A percentile compares a stretch with the other conserved stretches of the same genome.
These are phyloP conservation scores for Alternaria alternata DNA, from an alignment of 2,329 filamentous ascomycete species.

Conservation along the genomic window DNA sequence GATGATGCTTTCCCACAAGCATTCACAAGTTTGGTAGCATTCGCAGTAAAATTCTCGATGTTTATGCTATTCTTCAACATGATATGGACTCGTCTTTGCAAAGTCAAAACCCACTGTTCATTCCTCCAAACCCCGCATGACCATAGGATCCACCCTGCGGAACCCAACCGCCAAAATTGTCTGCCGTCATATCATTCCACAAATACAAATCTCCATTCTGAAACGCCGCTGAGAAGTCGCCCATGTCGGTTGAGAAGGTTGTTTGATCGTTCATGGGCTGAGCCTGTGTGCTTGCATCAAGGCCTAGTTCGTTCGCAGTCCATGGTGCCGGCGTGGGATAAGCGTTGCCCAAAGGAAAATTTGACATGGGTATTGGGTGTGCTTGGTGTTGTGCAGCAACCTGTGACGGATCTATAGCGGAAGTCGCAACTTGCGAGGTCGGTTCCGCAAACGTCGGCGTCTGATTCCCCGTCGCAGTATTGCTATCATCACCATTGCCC, in stretches of 20 bases:
- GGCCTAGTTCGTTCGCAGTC: constrained; percentile 9
- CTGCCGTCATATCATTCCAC: constrained; percentile 46
- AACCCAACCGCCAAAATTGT: constrained; percentile 45
- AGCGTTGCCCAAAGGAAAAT: constrained; percentile 20
- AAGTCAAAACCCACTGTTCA: constrained; percentile 29
- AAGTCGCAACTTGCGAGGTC: neutral
- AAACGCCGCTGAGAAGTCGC: constrained; percentile 45
- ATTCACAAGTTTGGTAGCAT: neutral
- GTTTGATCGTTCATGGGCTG: constrained; percentile 21
- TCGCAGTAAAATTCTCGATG: neutral
- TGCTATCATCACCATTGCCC: neutral
- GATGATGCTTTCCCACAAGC: neutral
- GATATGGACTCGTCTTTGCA: neutral
- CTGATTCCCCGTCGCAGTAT: constrained; percentile 8
- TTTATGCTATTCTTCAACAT: neutral
- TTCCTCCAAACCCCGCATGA: constrained; percentile 34
- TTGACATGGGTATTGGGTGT: constrained; percentile 5
- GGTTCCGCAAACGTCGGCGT: constrained; percentile 15
- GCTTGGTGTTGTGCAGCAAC: constrained; percentile 1
- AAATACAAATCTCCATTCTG: constrained; percentile 49
- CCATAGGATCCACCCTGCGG: constrained; percentile 38
- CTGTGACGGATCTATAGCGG: neutral
- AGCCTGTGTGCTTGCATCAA: constrained; percentile 2
- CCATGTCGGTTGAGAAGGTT: constrained; percentile 36
- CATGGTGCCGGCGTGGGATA: constrained; percentile 18